A percentile compares a stretch with the other conserved stretches of the same genome.
Conservation (phyloP, 345 rosid genomes). For the Eucalyptus victrix region DNA sequence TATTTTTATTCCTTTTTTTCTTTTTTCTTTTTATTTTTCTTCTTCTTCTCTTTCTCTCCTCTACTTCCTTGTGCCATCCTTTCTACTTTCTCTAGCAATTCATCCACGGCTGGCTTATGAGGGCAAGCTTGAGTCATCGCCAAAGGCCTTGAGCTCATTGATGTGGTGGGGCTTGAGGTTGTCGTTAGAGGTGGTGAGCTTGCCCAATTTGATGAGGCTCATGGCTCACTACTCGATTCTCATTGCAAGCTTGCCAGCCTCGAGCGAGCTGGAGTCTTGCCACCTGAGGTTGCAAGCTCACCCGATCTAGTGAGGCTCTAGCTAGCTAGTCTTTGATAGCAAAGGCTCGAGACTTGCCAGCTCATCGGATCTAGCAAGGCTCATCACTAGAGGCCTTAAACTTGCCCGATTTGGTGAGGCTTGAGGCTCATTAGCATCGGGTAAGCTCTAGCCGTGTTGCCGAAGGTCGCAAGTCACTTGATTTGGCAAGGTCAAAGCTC, state of each 20-base stretch:
- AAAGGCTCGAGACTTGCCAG: no score
- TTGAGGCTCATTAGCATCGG: accelerated
- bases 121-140: accelerated
- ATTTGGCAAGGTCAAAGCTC: accelerated
- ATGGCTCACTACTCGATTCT: accelerated
- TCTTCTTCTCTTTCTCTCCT: no score
- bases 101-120: accelerated
- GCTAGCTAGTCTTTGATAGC: accelerated
- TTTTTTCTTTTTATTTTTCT: accelerated
- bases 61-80: no score
- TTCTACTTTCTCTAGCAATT: no score
- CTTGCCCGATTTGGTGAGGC: accelerated
- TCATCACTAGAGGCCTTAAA: accelerated
- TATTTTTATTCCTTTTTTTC: accelerated
- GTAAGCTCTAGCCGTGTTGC: accelerated
- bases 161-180: no score
- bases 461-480: accelerated
- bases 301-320: accelerated
- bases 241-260: accelerated
- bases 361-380: accelerated
- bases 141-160: accelerated
- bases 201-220: no score
- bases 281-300: accelerated
- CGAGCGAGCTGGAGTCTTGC: accelerated
- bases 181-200: accelerated